These are phyloP conservation scores for Lactifluus pinguis DNA, from an alignment of 768 basidiomycete species.

Conservation along the genomic window DNA sequence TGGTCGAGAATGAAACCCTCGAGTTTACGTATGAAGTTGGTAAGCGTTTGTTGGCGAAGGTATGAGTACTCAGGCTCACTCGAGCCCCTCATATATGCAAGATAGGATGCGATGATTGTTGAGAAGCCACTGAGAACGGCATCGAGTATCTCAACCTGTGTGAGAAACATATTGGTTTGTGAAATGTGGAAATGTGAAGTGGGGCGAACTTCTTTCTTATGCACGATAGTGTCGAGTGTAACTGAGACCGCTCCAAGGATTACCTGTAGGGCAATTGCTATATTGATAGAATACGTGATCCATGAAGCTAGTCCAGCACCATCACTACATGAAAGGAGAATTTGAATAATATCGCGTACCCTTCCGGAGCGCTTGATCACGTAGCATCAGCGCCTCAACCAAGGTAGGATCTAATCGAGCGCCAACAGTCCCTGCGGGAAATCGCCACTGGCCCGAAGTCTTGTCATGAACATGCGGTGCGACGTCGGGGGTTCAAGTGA, in stretches of 20 bases:
- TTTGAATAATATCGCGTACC: neutral
- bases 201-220: constrained; percentile 6
- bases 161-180: neutral
- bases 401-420: neutral
- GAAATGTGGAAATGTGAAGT: neutral
- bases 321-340: neutral
- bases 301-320: neutral
- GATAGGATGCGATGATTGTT: constrained; percentile 59
- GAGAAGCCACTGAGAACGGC: constrained; percentile 44
- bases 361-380: neutral
- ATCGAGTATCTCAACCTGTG: constrained; percentile 28
- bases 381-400: neutral
- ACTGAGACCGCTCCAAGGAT: constrained; percentile 22
- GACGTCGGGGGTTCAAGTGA: neutral
- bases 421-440: neutral
- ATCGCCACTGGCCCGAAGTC: neutral
- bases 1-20: constrained; percentile 49
- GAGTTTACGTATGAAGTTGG: constrained; percentile 54
- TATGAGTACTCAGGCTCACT: constrained; percentile 59
- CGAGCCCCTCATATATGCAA: constrained; percentile 60
- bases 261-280: constrained; percentile 22
- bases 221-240: constrained; percentile 13
- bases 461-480: neutral
- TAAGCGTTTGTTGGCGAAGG: constrained; percentile 48
- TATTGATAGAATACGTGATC: constrained; percentile 16